Conservation (phyloP, 805 yeast species). For the Osmozyma mogii region DNA sequence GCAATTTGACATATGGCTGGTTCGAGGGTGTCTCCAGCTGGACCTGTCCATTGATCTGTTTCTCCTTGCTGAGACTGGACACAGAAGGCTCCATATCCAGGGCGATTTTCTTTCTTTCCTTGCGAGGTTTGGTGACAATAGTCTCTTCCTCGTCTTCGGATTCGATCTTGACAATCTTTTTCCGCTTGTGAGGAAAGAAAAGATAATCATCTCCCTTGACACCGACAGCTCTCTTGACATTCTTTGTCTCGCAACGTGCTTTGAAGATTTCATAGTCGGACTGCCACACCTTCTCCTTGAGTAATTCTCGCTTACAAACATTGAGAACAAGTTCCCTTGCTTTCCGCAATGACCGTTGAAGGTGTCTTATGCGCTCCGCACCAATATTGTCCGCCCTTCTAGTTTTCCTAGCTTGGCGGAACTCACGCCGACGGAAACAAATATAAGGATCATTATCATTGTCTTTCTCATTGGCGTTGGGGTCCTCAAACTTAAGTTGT, state of each 20-base stretch:
- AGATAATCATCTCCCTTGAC: conserved; percentile 82
- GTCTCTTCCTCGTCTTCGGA: conserved; percentile 30
- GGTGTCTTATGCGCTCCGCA: conserved; percentile 67
- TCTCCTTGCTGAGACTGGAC: conserved; percentile 12
- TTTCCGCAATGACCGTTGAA: conserved; percentile 68
- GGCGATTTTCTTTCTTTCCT: conserved; percentile 11
- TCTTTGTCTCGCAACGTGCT: conserved; percentile 63
- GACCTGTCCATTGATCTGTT: conserved; percentile 6
- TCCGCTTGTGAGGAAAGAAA: conserved; percentile 69
- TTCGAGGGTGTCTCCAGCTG: conserved; percentile 25
- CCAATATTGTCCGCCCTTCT: conserved; percentile 90
- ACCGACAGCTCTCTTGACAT: conserved; percentile 64
- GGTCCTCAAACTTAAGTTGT: conserved; percentile 74
- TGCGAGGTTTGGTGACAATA: conserved; percentile 3
- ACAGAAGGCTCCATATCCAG: conserved; percentile 9
- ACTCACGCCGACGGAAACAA: conserved; percentile 91
- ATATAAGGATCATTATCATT: conserved; percentile 86
- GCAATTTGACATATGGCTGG: conserved; percentile 80
- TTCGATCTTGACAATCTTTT: conserved; percentile 32
- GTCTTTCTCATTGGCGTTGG: conserved; percentile 67
- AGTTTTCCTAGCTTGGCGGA: conserved; percentile 92
- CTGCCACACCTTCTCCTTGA: conserved; percentile 52
- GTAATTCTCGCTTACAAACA: conserved; percentile 68
- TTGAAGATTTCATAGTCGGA: conserved; percentile 64
- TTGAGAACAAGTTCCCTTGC: conserved; percentile 63